Conservation (phyloP, 768 basidiomycete genomes). For the Trametes cubensis region DNA sequence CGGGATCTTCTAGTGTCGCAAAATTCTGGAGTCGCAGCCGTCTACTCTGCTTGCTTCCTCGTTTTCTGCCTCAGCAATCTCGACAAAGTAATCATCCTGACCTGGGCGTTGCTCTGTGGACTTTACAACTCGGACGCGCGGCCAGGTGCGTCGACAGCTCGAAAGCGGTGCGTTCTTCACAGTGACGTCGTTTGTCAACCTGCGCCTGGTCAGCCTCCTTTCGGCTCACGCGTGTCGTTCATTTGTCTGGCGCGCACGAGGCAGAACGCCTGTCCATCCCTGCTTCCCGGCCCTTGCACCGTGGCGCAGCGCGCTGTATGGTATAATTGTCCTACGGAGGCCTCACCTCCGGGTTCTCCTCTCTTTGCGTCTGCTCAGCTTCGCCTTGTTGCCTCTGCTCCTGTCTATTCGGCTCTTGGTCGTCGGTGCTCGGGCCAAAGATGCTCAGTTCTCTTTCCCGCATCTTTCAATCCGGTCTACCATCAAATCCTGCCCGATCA, state of each 20-base stretch:
- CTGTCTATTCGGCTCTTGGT: neutral
- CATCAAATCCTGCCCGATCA: slow-evolving; percentile 8
- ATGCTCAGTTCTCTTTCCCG: slow-evolving; percentile 26
- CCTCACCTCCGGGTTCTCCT: neutral
- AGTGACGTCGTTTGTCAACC: neutral
- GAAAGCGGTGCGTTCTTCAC: neutral
- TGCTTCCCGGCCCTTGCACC: slow-evolving; percentile 17
- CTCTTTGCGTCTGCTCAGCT: neutral
- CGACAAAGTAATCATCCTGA: no score
- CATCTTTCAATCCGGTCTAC: slow-evolving; percentile 20
- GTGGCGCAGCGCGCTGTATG: slow-evolving; percentile 10
- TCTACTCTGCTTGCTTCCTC: neutral
- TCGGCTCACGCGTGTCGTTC: slow-evolving; percentile 13
- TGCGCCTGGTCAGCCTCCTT: slow-evolving; percentile 11
- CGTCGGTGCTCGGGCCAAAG: neutral
- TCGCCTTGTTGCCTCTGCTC: neutral
- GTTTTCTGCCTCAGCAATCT: neutral
- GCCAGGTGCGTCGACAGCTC: neutral
- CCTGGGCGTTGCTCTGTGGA: no score
- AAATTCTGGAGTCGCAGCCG: no score
- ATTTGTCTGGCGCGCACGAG: slow-evolving; percentile 16
- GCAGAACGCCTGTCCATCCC: slow-evolving; percentile 7
- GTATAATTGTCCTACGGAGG: slow-evolving; percentile 12
- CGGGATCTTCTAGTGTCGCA: no score
- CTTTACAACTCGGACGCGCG: neutral